Base-by-base conservation (phyloP, 768 basidiomycete genomes). In the Lyophyllum atratum region DNA sequence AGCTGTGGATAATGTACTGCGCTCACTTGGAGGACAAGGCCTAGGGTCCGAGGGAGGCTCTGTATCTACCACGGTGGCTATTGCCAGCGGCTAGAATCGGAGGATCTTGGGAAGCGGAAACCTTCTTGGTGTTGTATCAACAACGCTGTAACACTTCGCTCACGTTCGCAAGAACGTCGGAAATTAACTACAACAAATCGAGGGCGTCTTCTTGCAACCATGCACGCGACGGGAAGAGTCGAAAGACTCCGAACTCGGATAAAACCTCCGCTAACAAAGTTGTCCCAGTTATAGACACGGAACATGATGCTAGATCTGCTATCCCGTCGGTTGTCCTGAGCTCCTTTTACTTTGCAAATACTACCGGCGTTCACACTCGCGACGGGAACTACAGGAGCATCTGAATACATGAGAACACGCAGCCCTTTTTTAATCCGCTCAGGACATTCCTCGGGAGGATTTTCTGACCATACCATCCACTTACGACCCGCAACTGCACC, bases 1-100 rank as follows among this genome's bases (percentile, higher is more conserved):
- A 80, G 58, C 73, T 91, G 25, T 92, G 89, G 88, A 65, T 65
- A 46, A 55, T 73, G 15, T 92, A 91, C 67, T 75, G 80, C 49
- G 71, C 66, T 28, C 62, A 77, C 29, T 61, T 83, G 40, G 69
- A 63, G 25, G 60, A 56, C n/a, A 33, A 14, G 10, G 26, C 6
- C 5, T 31, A 6, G 6, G 5, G 34, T 15, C 11, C 11, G 1
- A 45, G 44, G 37, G 15, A 39, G 39, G 15, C 17, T 40, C 39
- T 5, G 3, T 15, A 40, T 9, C n/a, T 15, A 40, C 34, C 12
- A 37, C 14, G 14, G 34, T 6, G 17, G 4, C 17, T 2, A n/a
- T n/a, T 40, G 7, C 39, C 39, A 19, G 15, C n/a, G n/a, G n/a
- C 8, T 37, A 37, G 17, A 37, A n/a, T 25, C 45, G 25, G 45